phyloP scores from a whole-genome alignment of 495 filamentous ascomycete species.

The Aspergillus heteromorphus region DNA sequence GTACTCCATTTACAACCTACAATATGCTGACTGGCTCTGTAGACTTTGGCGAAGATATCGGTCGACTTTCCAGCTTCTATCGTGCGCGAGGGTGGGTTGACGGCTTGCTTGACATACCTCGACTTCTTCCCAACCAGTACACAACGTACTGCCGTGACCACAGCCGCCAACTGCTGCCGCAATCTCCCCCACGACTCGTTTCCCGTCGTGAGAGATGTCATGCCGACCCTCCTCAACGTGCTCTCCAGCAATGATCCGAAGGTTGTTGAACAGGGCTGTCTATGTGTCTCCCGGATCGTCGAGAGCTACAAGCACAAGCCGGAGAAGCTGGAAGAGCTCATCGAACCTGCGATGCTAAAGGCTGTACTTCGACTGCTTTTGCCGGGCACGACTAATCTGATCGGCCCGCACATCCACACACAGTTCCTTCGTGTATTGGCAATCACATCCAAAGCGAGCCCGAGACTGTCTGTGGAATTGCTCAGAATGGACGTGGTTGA shows the following conservation, averaged over 20 bases:
- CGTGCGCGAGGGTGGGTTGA: conserved; percentile 91
- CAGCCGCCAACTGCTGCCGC: conserved; percentile 95
- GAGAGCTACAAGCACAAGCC: conserved; percentile 91
- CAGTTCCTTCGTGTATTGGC: conserved; percentile 90
- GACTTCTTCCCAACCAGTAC: conserved; percentile 98
- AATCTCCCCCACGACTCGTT: conserved; percentile 94
- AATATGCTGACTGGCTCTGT: conserved; percentile 12
- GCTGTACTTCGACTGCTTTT: conserved; percentile 85
- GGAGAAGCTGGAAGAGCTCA: conserved; percentile 83
- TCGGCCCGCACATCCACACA: conserved; percentile 92
- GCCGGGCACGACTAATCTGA: conserved; percentile 92
- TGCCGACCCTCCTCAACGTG: conserved; percentile 89
- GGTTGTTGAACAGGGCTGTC: conserved; percentile 92
- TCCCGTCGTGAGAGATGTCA: conserved; percentile 80
- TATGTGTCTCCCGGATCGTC: conserved; percentile 94
- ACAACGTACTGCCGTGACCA: conserved; percentile 92
- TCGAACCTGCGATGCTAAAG: conserved; percentile 78
- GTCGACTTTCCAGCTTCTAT: conserved; percentile 94
- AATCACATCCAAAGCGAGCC: conserved; percentile 82
- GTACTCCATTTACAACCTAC: neutral
- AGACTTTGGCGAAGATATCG: conserved; percentile 96
- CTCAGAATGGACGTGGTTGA: conserved; percentile 97
- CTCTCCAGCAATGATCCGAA: conserved; percentile 89
- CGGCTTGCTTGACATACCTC: conserved; percentile 86
- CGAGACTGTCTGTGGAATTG: conserved; percentile 78